Evolutionary conservation across 192 early-diverging fungal genomes (phyloP), one percentile per base, ranked within the genome.

Genomic region (Backusella tuberculispora): DNA sequence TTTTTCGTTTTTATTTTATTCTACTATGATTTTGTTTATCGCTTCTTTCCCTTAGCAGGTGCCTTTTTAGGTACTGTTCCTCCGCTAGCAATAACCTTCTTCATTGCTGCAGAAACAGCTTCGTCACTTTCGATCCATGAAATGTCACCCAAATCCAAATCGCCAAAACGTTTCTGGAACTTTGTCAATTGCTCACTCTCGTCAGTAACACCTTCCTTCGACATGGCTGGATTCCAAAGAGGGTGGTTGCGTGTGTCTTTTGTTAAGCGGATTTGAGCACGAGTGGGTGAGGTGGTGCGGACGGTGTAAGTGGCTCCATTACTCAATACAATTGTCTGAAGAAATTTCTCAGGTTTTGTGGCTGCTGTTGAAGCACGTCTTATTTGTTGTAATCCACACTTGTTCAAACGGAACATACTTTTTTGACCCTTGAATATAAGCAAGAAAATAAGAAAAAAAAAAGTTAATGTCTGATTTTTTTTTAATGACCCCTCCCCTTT

Each of bases 231-330:
- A 80, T 97, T 97, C 97, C 97, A 99, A 10, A 99, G 85, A 29
- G 92, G 89, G 74, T 98, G 94, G 76, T 96, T 97, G 29, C 95
- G 85, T n/a, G 93, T 93, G 77, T 99, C 97, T 75, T 94, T 95
- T 48, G 94, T 93, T 41, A 99, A 85, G 66, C 92, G 93, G 45
- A 96, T 85, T 71, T 94, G 84, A n/a, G 88, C 71, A 74, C 93
- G 90, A 42, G 70, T 50, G 6, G 97, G 97, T 3, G 95, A 95
- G 4, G 95, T 95, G 9, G 93, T 90, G 48, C 90, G 86, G 34
- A 97, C 80, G 19, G 83, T 88, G 80, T 93, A 96, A 6, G 95
- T 93, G 8, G 92, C 91, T 8, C 97, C 97, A 82, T 97, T 94
- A 6, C 94, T 93, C 42, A 97, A 90, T 2, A 96, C 88, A 13